Evolutionary conservation across 1,139 yeast genomes (phyloP), one percentile per base, ranked within the genome.

Genomic region (Geotrichum restrictum): DNA sequence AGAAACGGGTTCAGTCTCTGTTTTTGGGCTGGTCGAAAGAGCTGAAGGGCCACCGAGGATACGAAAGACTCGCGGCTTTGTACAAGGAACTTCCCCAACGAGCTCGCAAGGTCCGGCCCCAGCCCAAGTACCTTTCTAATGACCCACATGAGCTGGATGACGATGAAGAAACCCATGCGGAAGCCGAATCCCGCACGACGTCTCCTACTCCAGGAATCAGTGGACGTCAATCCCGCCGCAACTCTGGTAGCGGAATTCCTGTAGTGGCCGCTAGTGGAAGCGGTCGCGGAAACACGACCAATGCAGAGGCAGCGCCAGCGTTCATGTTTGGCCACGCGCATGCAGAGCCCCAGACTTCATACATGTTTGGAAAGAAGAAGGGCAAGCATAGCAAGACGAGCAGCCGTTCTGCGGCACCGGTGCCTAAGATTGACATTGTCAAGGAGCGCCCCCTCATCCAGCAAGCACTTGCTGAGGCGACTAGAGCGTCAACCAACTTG

Each of bases 361-460:
- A 21, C 42, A 39, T 39, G 42, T 39, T 39, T 39, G 42, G 42
- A 7, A 21, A 21, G 5, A 39, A 39, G 42, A 39, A 8, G 18
- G n/a, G 18, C 31, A 34, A 43, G 39, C 42, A 47, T 50, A 31
- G 48, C 38, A 38, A 43, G 49, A 18, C 39, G 24, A 27, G 56
- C 40, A n/a, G 45, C n/a, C 32, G 45, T 7, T 38, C 50, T 49
- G 27, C 37, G 8, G 33, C 52, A 19, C 49, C 33, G 43, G 34
- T 33, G 56, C 53, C 56, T 55, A 55, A 54, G 57, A 60, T 86
- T 62, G 82, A 85, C 69, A 76, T 85, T 60, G 77, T 74, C 53
- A 81, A 80, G 56, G 96, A 88, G 63, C 81, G 83, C 0, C 93
- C 96, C 11, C 81, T 78, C 66, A 85, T 91, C 57, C 74, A 83